A percentile compares a stretch with the other conserved stretches of the same genome.
phyloP scores from a whole-genome alignment of 345 rosid species.

The Hibiscus trionum region DNA sequence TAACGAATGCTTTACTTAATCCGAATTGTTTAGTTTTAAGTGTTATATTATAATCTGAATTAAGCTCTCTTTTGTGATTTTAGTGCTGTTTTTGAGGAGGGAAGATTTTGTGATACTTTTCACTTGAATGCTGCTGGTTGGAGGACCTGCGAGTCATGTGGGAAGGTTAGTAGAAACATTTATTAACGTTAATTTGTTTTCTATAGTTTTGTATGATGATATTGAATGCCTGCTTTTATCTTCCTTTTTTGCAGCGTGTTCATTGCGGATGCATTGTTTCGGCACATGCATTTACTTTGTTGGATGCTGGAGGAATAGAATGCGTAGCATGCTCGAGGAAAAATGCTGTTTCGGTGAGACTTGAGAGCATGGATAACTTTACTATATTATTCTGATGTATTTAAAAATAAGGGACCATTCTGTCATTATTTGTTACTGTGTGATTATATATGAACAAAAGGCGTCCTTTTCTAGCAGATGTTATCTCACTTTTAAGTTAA shows the following conservation, averaged over 20 bases:
- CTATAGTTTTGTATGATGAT: not conserved
- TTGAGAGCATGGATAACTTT: constrained; percentile 29
- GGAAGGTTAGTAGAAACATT: constrained; percentile 54
- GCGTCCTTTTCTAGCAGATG: not conserved
- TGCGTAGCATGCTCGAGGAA: constrained; percentile 71
- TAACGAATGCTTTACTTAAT: not conserved
- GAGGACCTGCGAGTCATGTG: constrained; percentile 86
- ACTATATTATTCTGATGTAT: not conserved
- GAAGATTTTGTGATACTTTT: constrained; percentile 65
- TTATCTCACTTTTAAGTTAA: not conserved
- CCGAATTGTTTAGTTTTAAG: not conserved
- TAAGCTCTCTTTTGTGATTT: not conserved
- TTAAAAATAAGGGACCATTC: no score
- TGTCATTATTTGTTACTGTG: no score
- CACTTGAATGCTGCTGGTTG: constrained; percentile 73
- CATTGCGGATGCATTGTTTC: constrained; percentile 98
- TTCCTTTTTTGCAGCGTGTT: constrained; percentile 43
- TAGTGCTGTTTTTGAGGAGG: constrained; percentile 70
- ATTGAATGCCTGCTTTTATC: constrained; percentile 4
- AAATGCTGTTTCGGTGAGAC: constrained; percentile 54
- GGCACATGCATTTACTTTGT: constrained; percentile 35
- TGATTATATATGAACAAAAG: no score
- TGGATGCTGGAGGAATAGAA: constrained; percentile 95
- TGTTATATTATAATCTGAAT: not conserved
- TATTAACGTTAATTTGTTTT: constrained; percentile 11